A percentile compares a stretch with the other conserved stretches of the same genome.
Conservation (phyloP, 179 eudicot genomes). For the Silene coronaria region DNA sequence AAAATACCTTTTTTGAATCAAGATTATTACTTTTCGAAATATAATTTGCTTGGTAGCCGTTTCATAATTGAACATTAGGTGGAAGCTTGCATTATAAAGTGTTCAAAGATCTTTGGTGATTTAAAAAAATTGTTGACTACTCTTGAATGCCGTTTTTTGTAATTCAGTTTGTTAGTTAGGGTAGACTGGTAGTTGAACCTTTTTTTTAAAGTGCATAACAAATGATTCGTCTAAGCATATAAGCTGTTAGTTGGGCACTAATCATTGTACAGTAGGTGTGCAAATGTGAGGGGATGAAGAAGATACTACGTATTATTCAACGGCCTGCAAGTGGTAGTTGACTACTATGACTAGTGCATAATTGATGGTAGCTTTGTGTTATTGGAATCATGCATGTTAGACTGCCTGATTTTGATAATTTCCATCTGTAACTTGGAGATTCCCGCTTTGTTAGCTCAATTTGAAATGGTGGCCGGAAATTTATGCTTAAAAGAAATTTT, state of each 20-base stretch:
- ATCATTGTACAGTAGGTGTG: not conserved
- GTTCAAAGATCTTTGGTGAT: not conserved
- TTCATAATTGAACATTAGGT: too few relatives aligned
- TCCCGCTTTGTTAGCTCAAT: not conserved
- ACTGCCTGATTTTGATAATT: not conserved
- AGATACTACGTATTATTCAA: not conserved
- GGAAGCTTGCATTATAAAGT: too few relatives aligned
- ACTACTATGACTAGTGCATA: not conserved
- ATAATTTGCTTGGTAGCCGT: too few relatives aligned
- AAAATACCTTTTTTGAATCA: too few relatives aligned
- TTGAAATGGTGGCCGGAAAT: not conserved
- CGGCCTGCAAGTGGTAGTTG: not conserved
- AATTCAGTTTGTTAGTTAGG: too few relatives aligned
- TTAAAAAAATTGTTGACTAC: too few relatives aligned
- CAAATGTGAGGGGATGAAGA: not conserved
- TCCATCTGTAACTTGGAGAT: not conserved
- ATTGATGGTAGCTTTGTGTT: not conserved
- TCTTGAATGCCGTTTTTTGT: too few relatives aligned
- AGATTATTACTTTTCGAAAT: too few relatives aligned
- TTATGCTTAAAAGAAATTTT: not conserved
- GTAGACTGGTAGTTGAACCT: too few relatives aligned
- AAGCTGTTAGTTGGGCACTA: too few relatives aligned
- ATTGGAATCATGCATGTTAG: not conserved
- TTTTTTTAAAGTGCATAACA: too few relatives aligned
- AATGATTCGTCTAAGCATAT: too few relatives aligned